A percentile compares a stretch with the other conserved stretches of the same genome.
phyloP scores from a whole-genome alignment of 225 moss, liverwort and hornwort species.

The Ulota crispa region DNA sequence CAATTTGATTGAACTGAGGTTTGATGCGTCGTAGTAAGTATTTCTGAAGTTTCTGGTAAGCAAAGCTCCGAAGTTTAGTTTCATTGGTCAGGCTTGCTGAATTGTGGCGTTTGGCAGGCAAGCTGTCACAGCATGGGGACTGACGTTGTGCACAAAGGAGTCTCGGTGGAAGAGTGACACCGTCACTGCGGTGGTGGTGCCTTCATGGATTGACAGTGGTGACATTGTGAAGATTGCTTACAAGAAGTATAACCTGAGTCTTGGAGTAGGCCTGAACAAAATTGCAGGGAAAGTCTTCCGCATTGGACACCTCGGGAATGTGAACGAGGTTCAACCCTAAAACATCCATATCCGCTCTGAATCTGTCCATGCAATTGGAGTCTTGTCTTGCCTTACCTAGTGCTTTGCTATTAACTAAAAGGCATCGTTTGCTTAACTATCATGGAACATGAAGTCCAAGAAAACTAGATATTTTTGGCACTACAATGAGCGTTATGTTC shows the following conservation, averaged over 20 bases:
- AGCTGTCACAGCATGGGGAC: constrained; percentile 90
- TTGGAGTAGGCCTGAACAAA: constrained; percentile 87
- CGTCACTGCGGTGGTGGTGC: constrained; percentile 86
- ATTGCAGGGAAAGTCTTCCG: constrained; percentile 87
- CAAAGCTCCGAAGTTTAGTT: not conserved
- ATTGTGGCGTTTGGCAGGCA: constrained; percentile 42
- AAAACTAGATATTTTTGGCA: not conserved
- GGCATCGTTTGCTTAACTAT: not conserved
- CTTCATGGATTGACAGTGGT: constrained; percentile 64
- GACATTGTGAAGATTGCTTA: constrained; percentile 80
- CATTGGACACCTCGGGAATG: constrained; percentile 87
- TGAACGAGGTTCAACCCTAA: constrained; percentile 68
- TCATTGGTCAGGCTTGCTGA: not conserved
- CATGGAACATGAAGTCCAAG: not conserved
- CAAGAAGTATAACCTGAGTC: constrained; percentile 80
- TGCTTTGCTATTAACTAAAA: not conserved
- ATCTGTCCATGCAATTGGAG: not conserved
- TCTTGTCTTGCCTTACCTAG: not conserved
- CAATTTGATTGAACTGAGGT: not conserved
- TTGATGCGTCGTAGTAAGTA: not conserved
- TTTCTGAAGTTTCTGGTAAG: not conserved
- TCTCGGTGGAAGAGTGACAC: constrained; percentile 84
- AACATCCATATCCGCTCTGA: not conserved
- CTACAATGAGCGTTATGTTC: too few relatives aligned
- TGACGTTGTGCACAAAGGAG: constrained; percentile 65